Conservation (phyloP, 306 rosid species). For the Medicago lupulina region DNA sequence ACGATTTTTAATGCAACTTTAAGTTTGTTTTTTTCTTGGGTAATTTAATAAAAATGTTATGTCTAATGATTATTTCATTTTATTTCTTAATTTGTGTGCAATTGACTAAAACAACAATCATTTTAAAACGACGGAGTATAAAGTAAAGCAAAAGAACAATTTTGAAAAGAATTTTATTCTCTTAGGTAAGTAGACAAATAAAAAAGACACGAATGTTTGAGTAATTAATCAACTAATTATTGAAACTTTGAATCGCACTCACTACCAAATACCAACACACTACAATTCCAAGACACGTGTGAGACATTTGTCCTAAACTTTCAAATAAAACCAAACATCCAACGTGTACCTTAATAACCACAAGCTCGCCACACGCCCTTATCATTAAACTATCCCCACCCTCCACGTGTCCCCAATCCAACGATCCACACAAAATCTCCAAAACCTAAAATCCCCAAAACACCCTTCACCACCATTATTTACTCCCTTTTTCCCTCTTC, state of each 20-base stretch:
- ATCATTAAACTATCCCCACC: constrained; percentile 1
- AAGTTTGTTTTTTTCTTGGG: too few species aligned
- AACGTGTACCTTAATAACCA: constrained; percentile 45
- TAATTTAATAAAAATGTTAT: too few species aligned
- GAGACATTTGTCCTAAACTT: constrained; percentile 33
- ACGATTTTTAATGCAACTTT: too few species aligned
- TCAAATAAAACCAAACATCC: not conserved
- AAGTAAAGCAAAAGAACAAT: too few species aligned
- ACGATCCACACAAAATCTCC: constrained; percentile 19
- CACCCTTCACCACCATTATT: constrained; percentile 25
- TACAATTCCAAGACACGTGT: constrained; percentile 13
- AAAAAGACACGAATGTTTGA: not conserved
- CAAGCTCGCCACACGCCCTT: constrained; percentile 73
- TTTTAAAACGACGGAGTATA: too few species aligned
- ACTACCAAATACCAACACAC: not conserved
- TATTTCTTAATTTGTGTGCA: too few species aligned
- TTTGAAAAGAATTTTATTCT: too few species aligned
- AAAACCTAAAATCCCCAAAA: constrained; percentile 7
- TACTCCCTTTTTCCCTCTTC: constrained; percentile 28
- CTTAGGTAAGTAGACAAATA: not conserved
- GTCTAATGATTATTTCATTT: too few species aligned
- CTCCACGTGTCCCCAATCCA: constrained; percentile 39
- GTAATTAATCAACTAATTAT: not conserved
- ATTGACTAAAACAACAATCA: too few species aligned
- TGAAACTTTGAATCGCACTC: not conserved